Base-by-base conservation (phyloP, 2,329 filamentous ascomycete species). In the Diaporthe destruens region DNA sequence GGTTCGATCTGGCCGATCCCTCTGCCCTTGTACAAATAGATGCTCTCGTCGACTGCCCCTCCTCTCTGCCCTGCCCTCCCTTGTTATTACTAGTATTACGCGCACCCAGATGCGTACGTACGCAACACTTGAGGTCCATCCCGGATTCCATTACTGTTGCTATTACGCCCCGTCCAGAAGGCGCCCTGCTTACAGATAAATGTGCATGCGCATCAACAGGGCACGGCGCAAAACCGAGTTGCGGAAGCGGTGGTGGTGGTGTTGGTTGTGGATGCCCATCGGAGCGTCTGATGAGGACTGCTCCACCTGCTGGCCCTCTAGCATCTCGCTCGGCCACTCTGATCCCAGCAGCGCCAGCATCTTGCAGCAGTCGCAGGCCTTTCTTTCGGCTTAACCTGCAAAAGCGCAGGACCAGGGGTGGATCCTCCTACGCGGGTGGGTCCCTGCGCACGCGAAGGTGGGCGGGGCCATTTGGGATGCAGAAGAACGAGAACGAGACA, bases 351-450 rank as follows among this genome's bases (percentile, higher is more conserved):
- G 16, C 69, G 32, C 70, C 70, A 71, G 70, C 61, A 47, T 71
- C 70, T 71, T 36, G 69, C 69, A 67, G 69, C 68, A 47, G 42
- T 51, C 69, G 39, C 71, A 71, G 71, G 73, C 71, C 73, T 72
- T 72, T 74, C 73, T 72, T 47, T 74, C 73, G 73, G 73, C 67
- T 69, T 71, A 72, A 72, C 53, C 69, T 63, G 66, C 71, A 71
- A 55, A 59, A 59, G 71, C 57, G 61, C 54, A 72, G 54, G 65
- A 66, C 71, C 54, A 65, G 53, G 55, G 59, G 73, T 74, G 71
- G 71, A 56, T 69, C 73, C 47, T 72, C 57, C 70, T 69, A 42
- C 51, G 59, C 66, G 14, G 53, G 65, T 71, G 72, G 72, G 57
- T 61, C 71, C 69, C 49, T 57, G 25, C 57, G 66, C 73, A 72